Base-by-base conservation (phyloP, 2,329 filamentous ascomycete genomes). In the Fusarium nodosum region DNA sequence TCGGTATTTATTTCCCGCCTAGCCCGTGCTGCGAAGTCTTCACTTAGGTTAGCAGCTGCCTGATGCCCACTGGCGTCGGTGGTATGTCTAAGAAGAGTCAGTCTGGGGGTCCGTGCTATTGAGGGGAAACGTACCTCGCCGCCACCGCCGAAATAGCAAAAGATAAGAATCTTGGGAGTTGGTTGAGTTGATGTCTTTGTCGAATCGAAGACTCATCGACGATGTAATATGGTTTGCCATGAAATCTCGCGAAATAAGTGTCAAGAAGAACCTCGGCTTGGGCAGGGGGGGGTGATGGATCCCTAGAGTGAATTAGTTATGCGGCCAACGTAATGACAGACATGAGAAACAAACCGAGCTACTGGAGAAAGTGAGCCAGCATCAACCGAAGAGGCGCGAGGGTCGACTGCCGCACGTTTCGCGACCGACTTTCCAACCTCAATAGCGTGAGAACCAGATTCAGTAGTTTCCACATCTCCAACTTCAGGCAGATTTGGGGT, bases 191-290 rank as follows among this genome's bases (percentile, higher is more conserved):
- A 66, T 93, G 81, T 26, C 90, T 85, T 78, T 94, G 92, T 58
- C 93, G 86, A 12, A 92, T 90, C 0, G 87, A 88, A 1, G 89
- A 84, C 78, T 97, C 93, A 75, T 97, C 93, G 5, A 97, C 83
- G 53, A 97, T 90, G 74, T 92, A 89, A 71, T 91, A 96, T 2
- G 93, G 92, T 75, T 94, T 95, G 52, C 90, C 91, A 77, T 97
- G 93, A 39, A 94, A 88, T 52, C 91, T 87, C 24, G 85, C 82
- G 77, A 97, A 97, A 77, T 94, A 97, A 8, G 90, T 91, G 74
- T 97, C 91, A 31, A 97, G 82, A 30, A 94, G 82, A 2, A 85
- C 81, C 73, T 92, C 89, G 2, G 86, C 84, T 52, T 87, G 84
- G 18, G 88, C 80, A 3, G 78, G 77, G 41, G 82, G 73, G 7